Base-by-base conservation (phyloP, 208 protist species). In the Herpetomonas tarakana region DNA sequence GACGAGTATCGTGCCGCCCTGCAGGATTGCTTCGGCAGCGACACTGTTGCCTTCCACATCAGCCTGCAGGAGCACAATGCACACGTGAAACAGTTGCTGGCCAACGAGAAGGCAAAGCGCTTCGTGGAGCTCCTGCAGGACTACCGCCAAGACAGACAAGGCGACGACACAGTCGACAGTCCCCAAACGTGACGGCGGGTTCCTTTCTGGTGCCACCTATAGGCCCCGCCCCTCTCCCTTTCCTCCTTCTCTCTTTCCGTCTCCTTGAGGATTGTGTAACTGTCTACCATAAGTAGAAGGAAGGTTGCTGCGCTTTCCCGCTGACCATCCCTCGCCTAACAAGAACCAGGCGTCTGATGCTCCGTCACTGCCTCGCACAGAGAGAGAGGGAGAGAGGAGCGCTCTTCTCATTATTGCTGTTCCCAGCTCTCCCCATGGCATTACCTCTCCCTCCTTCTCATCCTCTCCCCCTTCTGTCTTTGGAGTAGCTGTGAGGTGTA, bases 61-160 rank as follows among this genome's bases (percentile, higher is more conserved):
- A 66, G 63, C 39, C 49, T 83, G 54, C 52, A 45, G 6, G 62
- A 76, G 59, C 77, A 83, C 51, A 58, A 76, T 27, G 72, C 68
- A 3, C 68, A 71, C 44, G 60, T 79, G 41, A 45, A 60, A 27
- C 60, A 65, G 61, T 53, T 83, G 4, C 55, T 76, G 49, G 52
- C 47, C 9, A 57, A 60, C 26, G 54, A 64, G 25, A 65, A 68
- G 57, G 59, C 72, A 25, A 30, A 57, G 9, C 16, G 41, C 14
- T 77, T 77, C 26, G 22, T 77, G 9, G 52, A 50, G 26, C 35
- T 68, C 16, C 53, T 72, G 45, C 49, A 59, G 6, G 49, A 57
- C 3, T 68, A 77, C 52, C 71, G 71, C 39, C 50, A 67, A 30
- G 71, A 76, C 60, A 57, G 60, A 22, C 59, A 63, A 19, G 57